Evolutionary conservation across 2,329 filamentous ascomycete genomes (phyloP), one percentile per base, ranked within the genome.

Genomic region (Samsoniella hepiali): DNA sequence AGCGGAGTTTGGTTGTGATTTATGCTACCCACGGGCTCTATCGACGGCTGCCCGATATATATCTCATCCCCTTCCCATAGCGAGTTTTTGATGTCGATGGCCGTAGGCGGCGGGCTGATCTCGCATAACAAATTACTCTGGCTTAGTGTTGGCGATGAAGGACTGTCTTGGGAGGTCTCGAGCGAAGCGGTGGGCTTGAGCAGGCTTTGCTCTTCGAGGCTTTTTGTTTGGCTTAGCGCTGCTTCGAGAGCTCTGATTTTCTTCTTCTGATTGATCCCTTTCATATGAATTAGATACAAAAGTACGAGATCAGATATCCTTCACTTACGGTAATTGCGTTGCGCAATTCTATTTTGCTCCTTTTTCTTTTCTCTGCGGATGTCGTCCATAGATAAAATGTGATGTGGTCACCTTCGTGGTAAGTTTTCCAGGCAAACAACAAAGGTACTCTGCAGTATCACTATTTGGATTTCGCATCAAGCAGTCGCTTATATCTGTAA

Each of bases 261-360:
- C 27, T 51, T 51, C 17, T 51, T 31, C 49, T 51, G 49, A 27
- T 51, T 51, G 49, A 51, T 51, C 32, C 49, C 49, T 51, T 32
- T 5, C 17, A 51, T n/a, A 51, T 32, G 27, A 51, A 51, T 51
- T 51, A 51, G 29, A 22, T 32, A 51, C 49, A n/a, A n/a, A n/a
- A n/a, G n/a, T n/a, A n/a, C n/a, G n/a, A n/a, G n/a, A n/a, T n/a
- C n/a, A n/a, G n/a, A 51, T 5, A 51, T 13, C 29, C 9, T 34
- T 22, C n/a, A 51, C 49, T 34, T 34, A 51, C 49, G 49, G 49
- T 51, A 51, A 51, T 51, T 51, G 49, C 49, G 49, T 51, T 51
- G 49, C 49, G 49, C 49, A 51, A 29, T 51, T 51, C 49, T 51
- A 51, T 34, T 51, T 51, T 51, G 49, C 15, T 51, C 49, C 17